phyloP scores from a whole-genome alignment of 2,329 filamentous ascomycete genomes.

The Stylonectria norvegica region DNA sequence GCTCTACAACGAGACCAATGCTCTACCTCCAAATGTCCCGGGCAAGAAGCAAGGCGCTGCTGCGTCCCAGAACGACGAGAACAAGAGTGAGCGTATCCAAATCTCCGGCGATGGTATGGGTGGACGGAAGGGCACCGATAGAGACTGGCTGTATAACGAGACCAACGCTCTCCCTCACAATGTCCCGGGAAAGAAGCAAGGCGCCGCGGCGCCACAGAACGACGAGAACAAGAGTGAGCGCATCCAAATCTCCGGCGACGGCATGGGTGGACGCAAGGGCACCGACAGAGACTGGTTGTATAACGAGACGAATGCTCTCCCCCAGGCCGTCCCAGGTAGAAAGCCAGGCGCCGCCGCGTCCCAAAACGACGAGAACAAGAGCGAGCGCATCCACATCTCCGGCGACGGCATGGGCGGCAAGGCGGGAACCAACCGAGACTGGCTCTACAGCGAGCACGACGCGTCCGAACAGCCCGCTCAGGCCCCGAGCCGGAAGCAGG shows the following conservation, averaged over 20 bases:
- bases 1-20: slow-evolving; percentile 52
- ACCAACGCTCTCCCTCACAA: slow-evolving; percentile 10
- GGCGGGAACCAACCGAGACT: slow-evolving; percentile 48
- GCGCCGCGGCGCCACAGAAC: slow-evolving; percentile 1
- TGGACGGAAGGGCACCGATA: slow-evolving; percentile 49
- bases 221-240: slow-evolving; percentile 4
- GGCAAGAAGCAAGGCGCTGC: slow-evolving; percentile 15
- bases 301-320: slow-evolving; percentile 42
- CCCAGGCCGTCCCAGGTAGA: slow-evolving; percentile 14
- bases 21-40: slow-evolving; percentile 24
- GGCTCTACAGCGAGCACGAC: slow-evolving; percentile 44
- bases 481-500: neutral
- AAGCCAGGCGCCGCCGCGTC: slow-evolving; percentile 13
- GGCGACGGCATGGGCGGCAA: slow-evolving; percentile 62
- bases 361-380: slow-evolving; percentile 2
- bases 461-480: slow-evolving; percentile 28
- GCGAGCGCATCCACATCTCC: slow-evolving; percentile 37
- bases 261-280: slow-evolving; percentile 61
- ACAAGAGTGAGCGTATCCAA: slow-evolving; percentile 20
- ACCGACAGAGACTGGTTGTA: slow-evolving; percentile 55
- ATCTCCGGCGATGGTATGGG: slow-evolving; percentile 64
- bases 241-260: slow-evolving; percentile 53
- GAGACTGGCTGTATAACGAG: slow-evolving; percentile 51
- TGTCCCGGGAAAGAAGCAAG: slow-evolving; percentile 35
- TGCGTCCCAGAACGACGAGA: neutral